phyloP scores from a whole-genome alignment of 2,329 filamentous ascomycete genomes.

The Microcyclospora tardicrescens region DNA sequence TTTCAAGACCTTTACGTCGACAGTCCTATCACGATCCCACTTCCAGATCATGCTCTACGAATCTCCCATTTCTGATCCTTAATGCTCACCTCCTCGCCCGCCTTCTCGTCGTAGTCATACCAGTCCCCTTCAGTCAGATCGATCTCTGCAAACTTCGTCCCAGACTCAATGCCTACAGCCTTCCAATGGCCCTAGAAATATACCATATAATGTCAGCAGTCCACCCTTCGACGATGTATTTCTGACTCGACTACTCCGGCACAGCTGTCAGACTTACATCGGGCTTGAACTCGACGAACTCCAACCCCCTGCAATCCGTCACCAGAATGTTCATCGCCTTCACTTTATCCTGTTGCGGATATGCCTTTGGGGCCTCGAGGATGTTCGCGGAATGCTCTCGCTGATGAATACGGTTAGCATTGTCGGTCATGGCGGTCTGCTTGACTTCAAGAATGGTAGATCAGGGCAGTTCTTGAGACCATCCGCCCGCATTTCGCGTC shows the following conservation, averaged over 20 bases:
- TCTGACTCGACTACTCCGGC: background rate
- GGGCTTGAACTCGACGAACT: slow-evolving; percentile 80
- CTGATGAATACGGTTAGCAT: slow-evolving; percentile 29
- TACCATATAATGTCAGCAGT: background rate
- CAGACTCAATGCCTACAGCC: slow-evolving; percentile 66
- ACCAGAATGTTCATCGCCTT: slow-evolving; percentile 71
- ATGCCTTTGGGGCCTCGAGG: slow-evolving; percentile 57
- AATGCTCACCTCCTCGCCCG: slow-evolving; percentile 81
- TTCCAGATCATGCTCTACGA: slow-evolving; percentile 45
- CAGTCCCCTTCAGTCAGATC: slow-evolving; percentile 85
- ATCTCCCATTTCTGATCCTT: slow-evolving; percentile 84
- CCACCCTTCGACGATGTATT: background rate
- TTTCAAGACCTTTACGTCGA: no score
- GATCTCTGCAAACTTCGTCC: slow-evolving; percentile 67
- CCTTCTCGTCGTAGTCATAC: slow-evolving; percentile 97
- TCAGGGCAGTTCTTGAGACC: no score
- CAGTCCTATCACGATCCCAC: background rate
- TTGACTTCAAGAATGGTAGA: no score
- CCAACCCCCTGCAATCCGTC: slow-evolving; percentile 86
- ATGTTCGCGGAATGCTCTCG: slow-evolving; percentile 79
- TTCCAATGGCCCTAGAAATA: slow-evolving; percentile 67
- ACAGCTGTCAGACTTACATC: slow-evolving; percentile 46
- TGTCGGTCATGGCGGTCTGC: background rate
- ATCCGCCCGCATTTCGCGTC: no score
- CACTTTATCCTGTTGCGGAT: slow-evolving; percentile 57